Evolutionary conservation across 371 early-diverging fungal genomes (phyloP), one percentile per base, ranked within the genome.

Genomic region (Apophysomyces elegans): DNA sequence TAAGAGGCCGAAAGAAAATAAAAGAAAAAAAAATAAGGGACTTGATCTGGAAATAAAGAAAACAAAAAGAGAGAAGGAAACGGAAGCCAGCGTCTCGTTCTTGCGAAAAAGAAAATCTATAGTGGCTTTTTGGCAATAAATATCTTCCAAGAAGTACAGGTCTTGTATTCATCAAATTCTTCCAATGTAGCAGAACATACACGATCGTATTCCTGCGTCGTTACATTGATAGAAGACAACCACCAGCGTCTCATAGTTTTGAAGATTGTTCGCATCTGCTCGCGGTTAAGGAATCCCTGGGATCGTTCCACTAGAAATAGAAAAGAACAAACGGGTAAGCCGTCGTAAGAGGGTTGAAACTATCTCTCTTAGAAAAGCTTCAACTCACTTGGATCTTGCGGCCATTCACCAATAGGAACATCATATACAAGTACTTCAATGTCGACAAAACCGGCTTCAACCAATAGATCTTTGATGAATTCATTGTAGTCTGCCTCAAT

Each of bases 341-440:
- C 26, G 26, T 26, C 26, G 1, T 26, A 26, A n/a, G 16, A 14
- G 14, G 43, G 43, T 1, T 12, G 3, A 41, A 21, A 12, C 8
- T 7, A n/a, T 36, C 16, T 16, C 4, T 7, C 32, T 5, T 35
- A 11, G 2, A 43, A n/a, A 65, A 41, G 41, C 11, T 41, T 5
- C 41, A 41, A 26, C 68, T 69, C 70, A 79, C 83, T 61, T 21
- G 71, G 67, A 60, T 78, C 69, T 0, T 58, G 39, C n/a, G 79
- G 75, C 83, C 83, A 82, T 72, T 82, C 83, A 35, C 83, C 83
- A 61, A 82, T 74, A 21, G 83, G 79, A 37, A 82, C 78, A 64
- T 78, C 71, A 18, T 66, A 56, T 0, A 62, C 56, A 7, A 60
- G 26, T 8, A 69, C 70, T 7, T 69, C 18, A 11, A 82, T 45